These are phyloP conservation scores for Fusarium nematophilum DNA, from an alignment of 2,329 filamentous ascomycete genomes.

Conservation along the genomic window DNA sequence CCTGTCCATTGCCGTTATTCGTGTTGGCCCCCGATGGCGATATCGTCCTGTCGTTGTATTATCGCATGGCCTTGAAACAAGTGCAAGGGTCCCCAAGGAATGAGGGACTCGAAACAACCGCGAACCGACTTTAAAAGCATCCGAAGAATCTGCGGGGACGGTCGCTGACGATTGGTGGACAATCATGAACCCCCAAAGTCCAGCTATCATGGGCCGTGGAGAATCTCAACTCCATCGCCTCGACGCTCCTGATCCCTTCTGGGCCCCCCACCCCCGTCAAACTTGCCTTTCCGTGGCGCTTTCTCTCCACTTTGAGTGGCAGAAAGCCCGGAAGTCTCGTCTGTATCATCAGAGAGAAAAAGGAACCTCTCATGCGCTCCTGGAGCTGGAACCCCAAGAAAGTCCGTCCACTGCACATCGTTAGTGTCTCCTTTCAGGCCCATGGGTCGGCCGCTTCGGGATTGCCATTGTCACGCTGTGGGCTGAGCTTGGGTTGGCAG, in stretches of 20 bases:
- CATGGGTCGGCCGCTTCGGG: constrained; percentile 25
- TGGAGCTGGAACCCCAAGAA: constrained; percentile 31
- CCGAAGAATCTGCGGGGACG: constrained; percentile 32
- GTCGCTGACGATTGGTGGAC: constrained; percentile 36
- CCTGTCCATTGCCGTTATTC: constrained; percentile 8
- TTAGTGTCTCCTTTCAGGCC: constrained; percentile 7
- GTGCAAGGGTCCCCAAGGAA: constrained; percentile 23
- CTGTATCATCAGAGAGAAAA: constrained; percentile 10
- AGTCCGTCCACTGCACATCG: constrained; percentile 33
- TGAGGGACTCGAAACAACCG: constrained; percentile 34
- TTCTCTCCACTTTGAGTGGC: constrained; percentile 11
- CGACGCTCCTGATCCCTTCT: constrained; percentile 1
- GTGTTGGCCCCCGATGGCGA: constrained; percentile 11
- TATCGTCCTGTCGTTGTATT: constrained; percentile 15
- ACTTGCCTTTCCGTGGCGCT: constrained; percentile 17
- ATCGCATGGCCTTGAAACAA: constrained; percentile 44
- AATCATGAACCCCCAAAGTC: constrained; percentile 16
- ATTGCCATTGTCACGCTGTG: neutral
- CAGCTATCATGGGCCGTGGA: constrained; percentile 42
- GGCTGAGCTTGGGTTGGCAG: neutral
- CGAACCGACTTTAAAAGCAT: constrained; percentile 31
- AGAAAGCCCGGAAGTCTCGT: neutral
- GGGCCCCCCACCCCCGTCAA: constrained; percentile 29
- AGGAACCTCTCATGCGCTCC: constrained; percentile 15
- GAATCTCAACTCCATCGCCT: constrained; percentile 41